Percentiles rank a stretch among this genome's conserved stretches.
phyloP scores from a whole-genome alignment of 129 eudicot species.

The Ambrosia artemisiifolia region DNA sequence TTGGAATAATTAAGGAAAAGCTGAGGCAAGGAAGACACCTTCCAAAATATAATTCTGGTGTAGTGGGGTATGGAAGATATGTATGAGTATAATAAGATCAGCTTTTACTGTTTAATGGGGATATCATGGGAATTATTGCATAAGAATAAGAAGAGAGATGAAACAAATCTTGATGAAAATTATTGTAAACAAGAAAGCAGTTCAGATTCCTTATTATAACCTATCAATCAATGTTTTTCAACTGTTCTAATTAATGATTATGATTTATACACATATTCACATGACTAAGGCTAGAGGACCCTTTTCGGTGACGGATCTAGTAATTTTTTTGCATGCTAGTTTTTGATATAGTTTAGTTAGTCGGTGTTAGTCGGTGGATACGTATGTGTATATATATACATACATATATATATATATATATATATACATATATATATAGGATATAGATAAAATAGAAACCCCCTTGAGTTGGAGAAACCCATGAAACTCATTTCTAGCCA shows the following conservation, averaged over 20 bases:
- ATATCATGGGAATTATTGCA: slow-evolving; percentile 30
- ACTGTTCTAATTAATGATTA: slow-evolving; percentile 27
- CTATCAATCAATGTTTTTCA: slow-evolving; percentile 33
- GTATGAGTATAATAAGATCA: slow-evolving; percentile 23
- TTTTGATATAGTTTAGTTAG: too few relatives aligned
- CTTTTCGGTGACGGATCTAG: not conserved
- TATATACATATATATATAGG: too few relatives aligned
- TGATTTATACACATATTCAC: slow-evolving; percentile 22
- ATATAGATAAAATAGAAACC: too few relatives aligned
- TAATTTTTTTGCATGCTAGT: too few relatives aligned
- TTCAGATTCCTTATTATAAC: slow-evolving; percentile 40
- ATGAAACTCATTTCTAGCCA: too few relatives aligned
- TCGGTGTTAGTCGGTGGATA: too few relatives aligned
- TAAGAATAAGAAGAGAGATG: slow-evolving; percentile 34
- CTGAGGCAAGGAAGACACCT: slow-evolving; percentile 37
- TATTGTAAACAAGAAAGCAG: slow-evolving; percentile 43
- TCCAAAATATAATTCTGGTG: slow-evolving; percentile 34
- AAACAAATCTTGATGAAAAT: slow-evolving; percentile 39
- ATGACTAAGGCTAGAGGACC: slow-evolving; percentile 4
- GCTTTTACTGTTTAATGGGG: slow-evolving; percentile 31
- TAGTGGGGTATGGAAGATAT: slow-evolving; percentile 35
- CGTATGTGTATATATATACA: too few relatives aligned
- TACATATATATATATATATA: too few relatives aligned
- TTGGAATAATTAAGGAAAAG: slow-evolving; percentile 51
- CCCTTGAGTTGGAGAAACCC: too few relatives aligned